These are phyloP conservation scores for Ceratocystis papillata DNA, from an alignment of 2,329 filamentous ascomycete species.

Conservation along the genomic window DNA sequence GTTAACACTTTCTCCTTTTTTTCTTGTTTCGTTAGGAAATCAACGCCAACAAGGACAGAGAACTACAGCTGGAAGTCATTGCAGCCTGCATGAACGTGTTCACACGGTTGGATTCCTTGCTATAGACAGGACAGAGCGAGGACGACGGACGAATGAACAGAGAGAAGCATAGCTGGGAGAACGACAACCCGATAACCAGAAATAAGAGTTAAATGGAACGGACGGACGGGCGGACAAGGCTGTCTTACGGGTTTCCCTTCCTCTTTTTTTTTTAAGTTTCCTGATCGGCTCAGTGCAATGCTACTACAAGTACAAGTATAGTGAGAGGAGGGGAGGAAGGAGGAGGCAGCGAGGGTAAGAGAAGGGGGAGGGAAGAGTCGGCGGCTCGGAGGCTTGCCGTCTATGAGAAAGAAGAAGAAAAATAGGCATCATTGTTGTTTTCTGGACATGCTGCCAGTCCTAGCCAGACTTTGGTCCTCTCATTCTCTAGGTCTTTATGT, in stretches of 20 bases:
- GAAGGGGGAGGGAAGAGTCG: not conserved
- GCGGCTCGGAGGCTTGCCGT: no score
- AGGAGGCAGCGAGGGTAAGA: not conserved
- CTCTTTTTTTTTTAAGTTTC: no score
- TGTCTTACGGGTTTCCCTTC: not conserved
- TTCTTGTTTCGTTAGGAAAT: constrained; percentile 49
- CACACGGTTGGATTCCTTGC: constrained; percentile 87
- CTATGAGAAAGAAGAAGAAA: not conserved
- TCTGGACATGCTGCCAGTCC: not conserved
- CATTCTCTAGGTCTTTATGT: no score
- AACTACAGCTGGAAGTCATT: constrained; percentile 92
- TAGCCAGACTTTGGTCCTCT: not conserved
- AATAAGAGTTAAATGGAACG: not conserved
- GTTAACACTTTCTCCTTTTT: not conserved
- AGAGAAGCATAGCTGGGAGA: not conserved
- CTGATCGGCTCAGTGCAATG: no score
- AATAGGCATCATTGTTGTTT: not conserved
- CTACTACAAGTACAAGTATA: no score
- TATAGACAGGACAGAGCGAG: constrained; percentile 42
- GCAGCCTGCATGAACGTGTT: constrained; percentile 96
- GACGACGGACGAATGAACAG: not conserved
- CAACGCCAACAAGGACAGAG: constrained; percentile 77
- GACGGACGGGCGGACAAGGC: not conserved
- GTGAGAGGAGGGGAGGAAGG: not conserved
- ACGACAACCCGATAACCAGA: constrained; percentile 14